Conservation (phyloP, 768 basidiomycete species). For the Cystoderma amianthinum region DNA sequence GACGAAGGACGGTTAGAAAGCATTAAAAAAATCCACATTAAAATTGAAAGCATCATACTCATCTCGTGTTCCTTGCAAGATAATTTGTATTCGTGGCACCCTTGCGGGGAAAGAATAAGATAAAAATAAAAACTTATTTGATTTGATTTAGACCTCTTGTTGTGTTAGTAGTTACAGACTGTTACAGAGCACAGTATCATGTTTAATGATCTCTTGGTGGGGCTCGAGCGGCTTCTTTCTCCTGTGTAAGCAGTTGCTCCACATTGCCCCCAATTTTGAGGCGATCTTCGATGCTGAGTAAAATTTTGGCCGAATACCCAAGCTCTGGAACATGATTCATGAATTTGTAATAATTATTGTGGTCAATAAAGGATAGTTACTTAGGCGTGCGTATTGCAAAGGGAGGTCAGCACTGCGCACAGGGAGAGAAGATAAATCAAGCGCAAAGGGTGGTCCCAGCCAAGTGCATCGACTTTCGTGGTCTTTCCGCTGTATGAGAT, state of each 20-base stretch:
- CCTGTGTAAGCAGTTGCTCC: constrained; percentile 48
- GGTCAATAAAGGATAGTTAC: constrained; percentile 21
- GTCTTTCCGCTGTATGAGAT: constrained; percentile 41
- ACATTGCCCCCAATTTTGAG: constrained; percentile 53
- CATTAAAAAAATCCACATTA: too few relatives aligned
- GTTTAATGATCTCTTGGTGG: constrained; percentile 33
- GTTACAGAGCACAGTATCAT: neutral
- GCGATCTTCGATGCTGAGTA: constrained; percentile 54
- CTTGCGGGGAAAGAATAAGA: too few relatives aligned
- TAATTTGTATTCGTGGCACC: too few relatives aligned
- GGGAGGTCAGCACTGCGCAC: constrained; percentile 48
- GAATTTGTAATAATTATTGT: neutral
- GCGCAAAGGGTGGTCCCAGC: constrained; percentile 66
- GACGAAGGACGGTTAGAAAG: too few relatives aligned
- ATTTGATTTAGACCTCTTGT: too few relatives aligned
- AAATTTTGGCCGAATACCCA: constrained; percentile 55
- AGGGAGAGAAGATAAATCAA: constrained; percentile 55
- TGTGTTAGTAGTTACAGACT: too few relatives aligned
- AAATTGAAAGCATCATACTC: too few relatives aligned
- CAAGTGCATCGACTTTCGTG: constrained; percentile 66
- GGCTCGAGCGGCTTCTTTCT: constrained; percentile 66
- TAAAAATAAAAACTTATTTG: too few relatives aligned
- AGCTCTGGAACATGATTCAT: constrained; percentile 35
- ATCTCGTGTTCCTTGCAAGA: too few relatives aligned
- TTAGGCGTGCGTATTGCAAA: constrained; percentile 59